Percentiles rank a stretch among this genome's conserved stretches.
Conservation (phyloP, 768 basidiomycete species). For the Lactarius tabidus region DNA sequence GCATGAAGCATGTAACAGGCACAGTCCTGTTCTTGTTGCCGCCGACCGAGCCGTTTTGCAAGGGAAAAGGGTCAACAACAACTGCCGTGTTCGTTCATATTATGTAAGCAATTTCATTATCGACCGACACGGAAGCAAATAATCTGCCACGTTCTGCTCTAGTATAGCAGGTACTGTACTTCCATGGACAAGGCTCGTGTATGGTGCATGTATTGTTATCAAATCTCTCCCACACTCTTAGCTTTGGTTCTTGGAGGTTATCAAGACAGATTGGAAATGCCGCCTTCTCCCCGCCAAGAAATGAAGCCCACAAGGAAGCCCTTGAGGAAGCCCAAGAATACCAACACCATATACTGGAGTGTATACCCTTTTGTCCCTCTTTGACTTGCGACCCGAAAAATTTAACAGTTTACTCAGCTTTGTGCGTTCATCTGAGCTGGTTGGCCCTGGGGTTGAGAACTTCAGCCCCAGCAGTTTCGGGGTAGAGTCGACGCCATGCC, state of each 20-base stretch:
- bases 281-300: not conserved
- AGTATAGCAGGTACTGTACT: not conserved
- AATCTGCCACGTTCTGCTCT: too few relatives aligned
- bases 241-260: not conserved
- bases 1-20: conserved; percentile 26
- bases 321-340: not conserved
- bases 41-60: conserved; percentile 3
- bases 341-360: not conserved
- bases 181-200: not conserved
- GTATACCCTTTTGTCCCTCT: not conserved
- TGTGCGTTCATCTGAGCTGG: not conserved
- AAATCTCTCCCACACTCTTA: too few relatives aligned
- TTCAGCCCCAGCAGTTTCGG: not conserved
- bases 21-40: conserved; percentile 11
- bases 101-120: conserved; percentile 9
- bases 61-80: not conserved
- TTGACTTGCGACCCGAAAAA: not conserved
- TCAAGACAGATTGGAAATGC: not conserved
- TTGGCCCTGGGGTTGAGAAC: not conserved
- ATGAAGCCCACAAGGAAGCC: not conserved
- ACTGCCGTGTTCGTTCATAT: conserved; percentile 3
- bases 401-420: not conserved
- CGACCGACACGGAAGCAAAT: not conserved
- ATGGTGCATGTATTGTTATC: not conserved
- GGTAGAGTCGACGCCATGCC: not conserved